These are phyloP conservation scores for Cladophialophora bantiana DNA, from an alignment of 2,329 filamentous ascomycete genomes.

Conservation along the genomic window DNA sequence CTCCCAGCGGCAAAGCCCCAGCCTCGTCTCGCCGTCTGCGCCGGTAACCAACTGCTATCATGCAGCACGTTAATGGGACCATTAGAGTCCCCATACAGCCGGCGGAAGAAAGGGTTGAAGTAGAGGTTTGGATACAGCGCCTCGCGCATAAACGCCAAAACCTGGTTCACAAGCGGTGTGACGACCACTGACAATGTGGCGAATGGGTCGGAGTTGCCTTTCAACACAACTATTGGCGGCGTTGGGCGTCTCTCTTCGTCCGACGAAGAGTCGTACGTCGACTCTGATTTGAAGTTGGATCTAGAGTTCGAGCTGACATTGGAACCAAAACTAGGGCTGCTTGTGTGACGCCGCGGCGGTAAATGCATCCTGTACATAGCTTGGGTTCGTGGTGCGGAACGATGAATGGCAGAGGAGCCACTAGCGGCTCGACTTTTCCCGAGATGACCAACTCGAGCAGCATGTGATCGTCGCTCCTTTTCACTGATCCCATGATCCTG, in stretches of 20 bases:
- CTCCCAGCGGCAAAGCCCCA: slow-evolving; percentile 7
- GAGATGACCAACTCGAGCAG: slow-evolving; percentile 4
- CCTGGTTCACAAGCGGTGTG: slow-evolving; percentile 10
- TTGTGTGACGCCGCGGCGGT: neutral
- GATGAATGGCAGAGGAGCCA: neutral
- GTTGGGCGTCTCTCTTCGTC: neutral
- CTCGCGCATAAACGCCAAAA: slow-evolving; percentile 9
- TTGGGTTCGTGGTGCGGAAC: neutral
- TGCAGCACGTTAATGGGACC: slow-evolving; percentile 9
- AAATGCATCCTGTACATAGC: slow-evolving; percentile 7
- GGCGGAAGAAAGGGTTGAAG: slow-evolving; percentile 12
- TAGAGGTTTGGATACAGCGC: slow-evolving; percentile 10
- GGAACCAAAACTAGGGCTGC: neutral
- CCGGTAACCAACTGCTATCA: slow-evolving; percentile 13
- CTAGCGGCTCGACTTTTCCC: neutral
- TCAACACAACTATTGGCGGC: neutral
- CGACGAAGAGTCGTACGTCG: neutral
- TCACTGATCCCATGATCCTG: neutral
- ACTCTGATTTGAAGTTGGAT: neutral
- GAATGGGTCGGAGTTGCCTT: slow-evolving; percentile 14
- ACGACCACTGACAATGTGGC: neutral
- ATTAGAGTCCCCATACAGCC: neutral
- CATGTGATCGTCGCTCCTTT: slow-evolving; percentile 7
- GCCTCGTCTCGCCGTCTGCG: neutral
- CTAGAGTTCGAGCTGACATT: too few species aligned